Evolutionary conservation across 257 asterid genomes (phyloP), one percentile per base, ranked within the genome.

Genomic region (Agastache rugosa): DNA sequence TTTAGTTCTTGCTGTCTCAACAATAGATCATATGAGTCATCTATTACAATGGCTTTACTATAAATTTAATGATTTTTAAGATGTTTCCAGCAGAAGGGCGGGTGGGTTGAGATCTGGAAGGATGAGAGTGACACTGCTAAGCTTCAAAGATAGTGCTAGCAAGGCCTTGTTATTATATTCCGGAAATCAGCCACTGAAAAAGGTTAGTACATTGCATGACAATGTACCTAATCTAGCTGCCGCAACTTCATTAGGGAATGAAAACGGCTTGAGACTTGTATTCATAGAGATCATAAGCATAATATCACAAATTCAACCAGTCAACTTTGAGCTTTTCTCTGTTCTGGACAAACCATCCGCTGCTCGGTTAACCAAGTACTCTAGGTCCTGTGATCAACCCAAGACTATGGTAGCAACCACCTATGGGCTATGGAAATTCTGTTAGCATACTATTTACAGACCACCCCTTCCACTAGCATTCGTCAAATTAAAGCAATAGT

Each of bases 21-120:
- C 3, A 37, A 60, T 17, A 72, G 61, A 60, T 42, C 61, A 72
- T 29, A 19, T 6, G 47, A 58, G 55, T 51, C 75, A 12, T 29
- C 16, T 2, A 35, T 45, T 9, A 7, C 50, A 14, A 17, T 61
- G 42, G 69, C 25, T 20, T 51, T 20, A 27, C 65, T 5, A 12
- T 27, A 29, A 19, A 11, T 4, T 23, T 56, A 11, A 56, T 4
- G 35, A 4, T 0, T 55, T 47, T 35, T 35, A 35, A 35, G 41
- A 35, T 34, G 37, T 34, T 34, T 5, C 37, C 7, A 34, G 7
- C 4, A 6, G 37, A 34, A 34, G 61, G 31, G 59, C 15, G 34
- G 60, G 60, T 47, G 15, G 59, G 6, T 25, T 25, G 29, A 25
- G 25, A 51, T n/a, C 59, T 51, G 25, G 12, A 51, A 51, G 22